A percentile compares a stretch with the other conserved stretches of the same genome.
These are phyloP conservation scores for Erigeron canadensis DNA, from an alignment of 129 eudicot genomes.

Conservation along the genomic window DNA sequence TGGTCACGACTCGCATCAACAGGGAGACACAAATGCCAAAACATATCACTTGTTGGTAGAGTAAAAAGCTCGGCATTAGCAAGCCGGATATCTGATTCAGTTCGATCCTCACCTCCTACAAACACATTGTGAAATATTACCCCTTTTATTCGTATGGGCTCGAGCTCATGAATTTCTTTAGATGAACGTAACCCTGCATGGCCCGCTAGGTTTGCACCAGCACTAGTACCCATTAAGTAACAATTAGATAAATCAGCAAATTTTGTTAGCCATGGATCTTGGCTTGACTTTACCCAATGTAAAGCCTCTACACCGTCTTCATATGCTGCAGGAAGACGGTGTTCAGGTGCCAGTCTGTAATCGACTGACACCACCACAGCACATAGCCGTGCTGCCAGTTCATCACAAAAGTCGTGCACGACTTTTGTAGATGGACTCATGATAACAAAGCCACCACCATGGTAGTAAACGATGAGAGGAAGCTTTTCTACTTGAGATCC, in stretches of 20 bases:
- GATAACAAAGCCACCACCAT: conserved; percentile 57
- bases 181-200: conserved; percentile 47
- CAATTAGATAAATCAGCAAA: conserved; percentile 43
- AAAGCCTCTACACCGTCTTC: conserved; percentile 54
- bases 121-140: neutral
- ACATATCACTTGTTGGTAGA: neutral
- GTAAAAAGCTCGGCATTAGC: neutral
- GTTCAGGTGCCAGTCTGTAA: conserved; percentile 60
- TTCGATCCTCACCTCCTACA: neutral
- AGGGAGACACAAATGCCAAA: neutral
- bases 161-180: conserved; percentile 17
- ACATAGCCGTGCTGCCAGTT: conserved; percentile 25
- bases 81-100: neutral
- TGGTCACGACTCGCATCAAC: neutral
- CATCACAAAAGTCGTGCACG: conserved; percentile 31
- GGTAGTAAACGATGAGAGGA: conserved; percentile 40
- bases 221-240: conserved; percentile 44
- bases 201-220: conserved; percentile 65
- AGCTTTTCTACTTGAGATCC: neutral
- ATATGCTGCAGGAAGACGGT: conserved; percentile 66
- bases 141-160: conserved; percentile 34
- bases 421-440: conserved; percentile 28
- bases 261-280: conserved; percentile 40
- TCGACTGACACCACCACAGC: conserved; percentile 50
- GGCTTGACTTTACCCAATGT: conserved; percentile 30